These are phyloP conservation scores for Mucor plumbeus DNA, from an alignment of 371 early-diverging fungal species.

Conservation along the genomic window DNA sequence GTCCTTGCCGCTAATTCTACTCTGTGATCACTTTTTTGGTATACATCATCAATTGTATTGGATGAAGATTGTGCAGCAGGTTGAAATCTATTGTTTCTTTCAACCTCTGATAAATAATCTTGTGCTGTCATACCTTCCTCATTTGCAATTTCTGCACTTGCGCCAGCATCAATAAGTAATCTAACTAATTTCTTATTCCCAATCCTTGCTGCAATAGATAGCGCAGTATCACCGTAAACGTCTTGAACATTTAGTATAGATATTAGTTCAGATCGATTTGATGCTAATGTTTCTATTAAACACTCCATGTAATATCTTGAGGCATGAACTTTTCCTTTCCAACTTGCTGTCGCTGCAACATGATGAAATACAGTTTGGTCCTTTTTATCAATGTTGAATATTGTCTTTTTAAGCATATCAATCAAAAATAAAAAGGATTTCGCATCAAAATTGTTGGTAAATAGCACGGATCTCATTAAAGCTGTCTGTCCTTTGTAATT, in stretches of 20 bases:
- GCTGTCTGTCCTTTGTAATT: slow-evolving; percentile 89
- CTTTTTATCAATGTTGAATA: slow-evolving; percentile 75
- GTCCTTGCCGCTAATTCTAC: slow-evolving; percentile 33
- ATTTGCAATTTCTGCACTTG: slow-evolving; percentile 77
- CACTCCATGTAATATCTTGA: slow-evolving; percentile 87
- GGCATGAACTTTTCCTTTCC: slow-evolving; percentile 73
- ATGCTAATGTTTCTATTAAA: slow-evolving; percentile 60
- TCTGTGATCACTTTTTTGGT: slow-evolving; percentile 18
- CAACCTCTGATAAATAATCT: slow-evolving; percentile 58
- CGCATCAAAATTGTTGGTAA: slow-evolving; percentile 83
- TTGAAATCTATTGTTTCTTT: slow-evolving; percentile 21
- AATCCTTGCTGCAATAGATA: slow-evolving; percentile 84
- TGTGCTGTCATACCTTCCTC: slow-evolving; percentile 73
- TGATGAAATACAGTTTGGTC: slow-evolving; percentile 92
- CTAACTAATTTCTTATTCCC: slow-evolving; percentile 78
- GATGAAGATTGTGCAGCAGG: slow-evolving; percentile 19
- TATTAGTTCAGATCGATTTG: slow-evolving; percentile 55
- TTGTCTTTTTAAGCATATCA: slow-evolving; percentile 72
- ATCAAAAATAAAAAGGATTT: slow-evolving; percentile 81
- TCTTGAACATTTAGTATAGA: slow-evolving; percentile 83
- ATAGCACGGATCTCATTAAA: slow-evolving; percentile 84
- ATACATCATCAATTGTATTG: neutral
- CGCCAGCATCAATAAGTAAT: slow-evolving; percentile 82
- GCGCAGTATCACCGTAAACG: slow-evolving; percentile 87
- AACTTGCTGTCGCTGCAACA: slow-evolving; percentile 74